Evolutionary conservation across 345 rosid species (phyloP), one percentile per base, ranked within the genome.

Genomic region (Boechera retrofracta): DNA sequence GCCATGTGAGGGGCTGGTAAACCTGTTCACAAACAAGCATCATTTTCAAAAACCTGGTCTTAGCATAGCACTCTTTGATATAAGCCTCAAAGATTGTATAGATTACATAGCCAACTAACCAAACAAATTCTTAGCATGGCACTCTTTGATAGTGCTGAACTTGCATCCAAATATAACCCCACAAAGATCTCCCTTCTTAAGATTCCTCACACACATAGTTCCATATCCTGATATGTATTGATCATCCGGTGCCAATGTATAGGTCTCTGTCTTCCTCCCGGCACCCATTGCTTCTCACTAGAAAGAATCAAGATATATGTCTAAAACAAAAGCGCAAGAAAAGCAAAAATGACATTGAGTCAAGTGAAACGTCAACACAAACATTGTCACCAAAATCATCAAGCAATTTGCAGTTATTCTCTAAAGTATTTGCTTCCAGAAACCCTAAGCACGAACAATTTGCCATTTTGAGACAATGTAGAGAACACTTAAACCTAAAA

Each of bases 121-220:
- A 77, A 87, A 89, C 80, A 89, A 55, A 11, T 84, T 69, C 80
- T 82, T 84, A 1, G 69, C 53, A 24, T 67, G 77, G 49, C 91
- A 89, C 72, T 87, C 89, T 53, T 72, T 56, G 24, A 83, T 74
- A n/a, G 93, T 87, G 21, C 35, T 63, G 76, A 82, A 79, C 74
- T 77, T 89, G 83, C 88, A 89, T 24, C 91, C 93, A 66, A 84
- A 85, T 44, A 87, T 84, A 12, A 87, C 86, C 9, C 81, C 89
- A 1, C 80, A 82, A 2, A 89, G 84, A 68, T 87, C 84, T 52
- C 68, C 60, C 51, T 79, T 77, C 44, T 73, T 15, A 4, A 89
- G 69, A 77, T 89, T 85, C 75, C 91, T 83, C 12, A 70, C 81
- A 26, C 65, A 24, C 45, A 70, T 10, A 41, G 63, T 65, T 32